Evolutionary conservation across 106 monocot species (phyloP), one percentile per base, ranked within the genome.

Genomic region (Cymbidium sinense): DNA sequence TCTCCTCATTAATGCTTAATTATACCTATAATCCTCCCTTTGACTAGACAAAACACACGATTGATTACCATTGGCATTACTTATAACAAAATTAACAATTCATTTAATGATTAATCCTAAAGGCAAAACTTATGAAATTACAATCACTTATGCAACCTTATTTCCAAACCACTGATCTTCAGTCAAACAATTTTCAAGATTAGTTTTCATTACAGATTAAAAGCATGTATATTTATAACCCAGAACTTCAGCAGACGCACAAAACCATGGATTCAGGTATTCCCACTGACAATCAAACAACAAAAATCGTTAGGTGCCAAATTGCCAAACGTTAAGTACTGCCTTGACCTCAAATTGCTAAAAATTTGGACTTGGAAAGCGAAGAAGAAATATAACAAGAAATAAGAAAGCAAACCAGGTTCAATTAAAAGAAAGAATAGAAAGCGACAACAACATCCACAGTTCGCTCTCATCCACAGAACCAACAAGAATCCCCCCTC

Each of bases 111-210:
- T 47, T 47, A 17, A 47, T 7, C 67, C 67, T 33, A 33, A 67
- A 15, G 23, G 4, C n/a, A 39, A 54, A 54, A n/a, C n/a, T n/a
- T n/a, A n/a, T n/a, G n/a, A n/a, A n/a, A 54, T 19, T 54, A 21
- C 17, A 54, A 54, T 54, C 54, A 54, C 4, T 54, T 4, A 29
- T 33, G 13, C 15, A 30, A 31, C 12, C 33, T 33, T 67, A 15
- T 67, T 67, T 67, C 13, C 15, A 67, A 67, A 15, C 67, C 12
- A 9, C 7, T 27, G 27, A 62, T 62, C 61, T 67, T 33, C 31
- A 67, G 0, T 67, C 31, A 67, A 67, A 67, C 67, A 67, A 67
- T 67, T 67, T 67, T 67, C 67, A 31, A 67, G 33, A 67, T 67
- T 67, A 67, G 33, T 13, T 17, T 10, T 31, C 29, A 67, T 67